Base-by-base conservation (phyloP, 192 early-diverging fungal genomes). In the Podila minutissima region DNA sequence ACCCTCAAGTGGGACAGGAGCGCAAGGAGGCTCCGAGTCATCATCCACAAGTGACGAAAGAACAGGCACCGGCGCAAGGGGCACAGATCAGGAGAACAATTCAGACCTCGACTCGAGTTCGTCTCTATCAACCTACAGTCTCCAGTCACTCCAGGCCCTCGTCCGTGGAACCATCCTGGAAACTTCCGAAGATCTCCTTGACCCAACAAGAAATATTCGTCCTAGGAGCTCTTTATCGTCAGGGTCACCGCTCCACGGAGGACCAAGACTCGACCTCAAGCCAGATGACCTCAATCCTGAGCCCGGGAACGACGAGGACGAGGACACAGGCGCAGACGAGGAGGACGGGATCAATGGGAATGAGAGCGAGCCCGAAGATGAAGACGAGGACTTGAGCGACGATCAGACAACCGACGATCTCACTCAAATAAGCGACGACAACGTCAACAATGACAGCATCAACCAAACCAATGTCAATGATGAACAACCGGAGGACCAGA, bases 1-100 rank as follows among this genome's bases (percentile, higher is more conserved):
- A 6, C n/a, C 48, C 12, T 24, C 31, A 9, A 49, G 63, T 48
- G 4, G 59, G n/a, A 12, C 19, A 7, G 48, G 55, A 5, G 31
- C n/a, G 10, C 31, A 63, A 24, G 12, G 15, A 65, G 37, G 1
- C 15, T 32, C 20, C 35, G 31, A 22, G 28, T 31, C 24, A 65
- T 17, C 24, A 19, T 24, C 22, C 17, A 29, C 4, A 38, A 37
- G 17, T 15, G 67, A 75, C 26, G 77, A 81, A 29, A 41, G n/a
- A 29, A 57, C 64, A n/a, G 71, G 62, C 9, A 81, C 77, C 4
- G 77, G 77, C 12, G 66, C 77, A 28, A 55, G 22, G 17, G 77
- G 71, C 0, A 66, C 71, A 1, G 77, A 81, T 57, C 65, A 17
- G 9, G 76, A 79, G n/a, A 78, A 78, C 64, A 53, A 78, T 31